Evolutionary conservation across 1,284 basidiomycete species (phyloP).

Genomic region (Fomes fomentarius): DNA sequence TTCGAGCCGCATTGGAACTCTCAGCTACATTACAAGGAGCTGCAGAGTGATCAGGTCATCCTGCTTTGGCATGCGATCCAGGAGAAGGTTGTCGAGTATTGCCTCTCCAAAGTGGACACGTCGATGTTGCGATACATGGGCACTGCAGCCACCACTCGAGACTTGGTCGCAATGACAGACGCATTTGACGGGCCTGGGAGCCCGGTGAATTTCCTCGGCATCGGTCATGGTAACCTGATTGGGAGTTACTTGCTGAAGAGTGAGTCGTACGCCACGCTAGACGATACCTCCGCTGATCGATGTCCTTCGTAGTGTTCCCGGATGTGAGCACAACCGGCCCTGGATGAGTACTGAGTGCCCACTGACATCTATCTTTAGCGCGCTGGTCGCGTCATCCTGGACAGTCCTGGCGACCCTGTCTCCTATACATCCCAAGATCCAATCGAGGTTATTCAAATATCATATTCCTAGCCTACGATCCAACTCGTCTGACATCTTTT

Average conservation of each 20-base stretch:
- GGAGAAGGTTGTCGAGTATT: slow-evolving; percentile 2
- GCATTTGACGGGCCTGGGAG: slow-evolving; percentile 16
- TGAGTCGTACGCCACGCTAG: slow-evolving; percentile 1
- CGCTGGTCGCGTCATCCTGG: slow-evolving; percentile 11
- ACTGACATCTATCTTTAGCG: background rate
- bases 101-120: background rate
- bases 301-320: no score
- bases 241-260: slow-evolving; percentile 18
- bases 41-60: background rate
- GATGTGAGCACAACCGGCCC: no score
- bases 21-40: background rate
- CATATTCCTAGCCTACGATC: no score
- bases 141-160: slow-evolving; percentile 14
- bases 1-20: background rate
- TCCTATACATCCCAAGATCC: slow-evolving; percentile 1
- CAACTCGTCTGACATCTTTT: no score
- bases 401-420: no score
- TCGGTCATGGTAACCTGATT: slow-evolving; percentile 8
- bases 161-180: slow-evolving; percentile 17
- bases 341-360: no score
- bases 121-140: slow-evolving; percentile 14
- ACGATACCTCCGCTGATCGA: no score
- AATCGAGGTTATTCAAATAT: no score
- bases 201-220: slow-evolving; percentile 18
- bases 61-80: slow-evolving; percentile 2